Base-by-base conservation (phyloP, 2,329 filamentous ascomycete genomes). In the Penicillium decumbens region DNA sequence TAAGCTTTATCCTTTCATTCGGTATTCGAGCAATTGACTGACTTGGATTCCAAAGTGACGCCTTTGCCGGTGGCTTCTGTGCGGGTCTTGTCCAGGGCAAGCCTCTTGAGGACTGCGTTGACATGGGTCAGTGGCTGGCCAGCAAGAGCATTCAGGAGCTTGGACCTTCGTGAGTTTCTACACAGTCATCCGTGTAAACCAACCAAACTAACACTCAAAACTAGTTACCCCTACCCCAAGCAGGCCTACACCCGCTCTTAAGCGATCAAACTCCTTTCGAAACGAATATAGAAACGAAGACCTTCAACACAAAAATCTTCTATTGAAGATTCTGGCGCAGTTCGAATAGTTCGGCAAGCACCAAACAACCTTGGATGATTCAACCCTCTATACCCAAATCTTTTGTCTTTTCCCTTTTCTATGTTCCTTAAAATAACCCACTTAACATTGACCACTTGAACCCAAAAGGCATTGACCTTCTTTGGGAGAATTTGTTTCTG, bases 51-150 rank as follows among this genome's bases (percentile, higher is more conserved):
- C 8, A 51, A 29, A 80, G 90, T 70, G 93, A 98, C 70, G 92
- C 93, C 45, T 98, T 98, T 66, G 92, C 93, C 51, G 93, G 90
- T 67, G 93, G 93, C 57, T 90, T 98, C 75, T 79, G 89, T 49
- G 93, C 93, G 45, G 93, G 91, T 67, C 78, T 97, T 57, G 85
- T 95, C 55, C 80, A 92, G 73, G 89, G 87, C 72, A 88, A 93
- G 77, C 70, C 82, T 47, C 79, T 98, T 43, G 84, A 87, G 63
- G 82, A 84, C 59, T 81, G 81, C 65, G 80, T 98, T 62, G 88
- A 96, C 71, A 88, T 93, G 81, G 93, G 93, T 58, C 91, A 96
- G 75, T 98, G 93, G 93, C 82, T 98, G 59, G 93, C 93, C 43
- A 86, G 87, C 67, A 79, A 95, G 65, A 93, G 90, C 79, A 92